Evolutionary conservation across 1,284 basidiomycete species (phyloP), one percentile per base, ranked within the genome.

Genomic region (Mycena sp.): DNA sequence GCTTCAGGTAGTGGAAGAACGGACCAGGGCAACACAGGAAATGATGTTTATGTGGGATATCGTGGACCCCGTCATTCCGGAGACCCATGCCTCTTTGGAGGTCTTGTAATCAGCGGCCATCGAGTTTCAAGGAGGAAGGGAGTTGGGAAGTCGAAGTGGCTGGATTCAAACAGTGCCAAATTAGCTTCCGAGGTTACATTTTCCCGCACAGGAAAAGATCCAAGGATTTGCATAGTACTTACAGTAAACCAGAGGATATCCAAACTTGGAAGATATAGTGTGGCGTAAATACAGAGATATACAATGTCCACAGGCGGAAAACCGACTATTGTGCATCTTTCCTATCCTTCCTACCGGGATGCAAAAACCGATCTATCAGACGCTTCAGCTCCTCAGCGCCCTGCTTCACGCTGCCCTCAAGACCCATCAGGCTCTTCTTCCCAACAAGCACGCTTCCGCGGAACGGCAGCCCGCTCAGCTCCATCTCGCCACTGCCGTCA

Each of bases 11-110:
- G 11, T n/a, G n/a, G 46, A 32, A 53, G 58, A 29, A 81, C 92
- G 78, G 69, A 95, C 93, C 74, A 95, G 73, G 4, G 90, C 90
- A 5, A 89, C 88, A 6, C 85, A 72, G 23, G 89, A 93, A 32
- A 97, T 80, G 44, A 86, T 69, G 74, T 96, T 95, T 72, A 98
- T 83, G 71, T 91, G 88, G 2, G 77, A 78, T 11, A 98, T 81
- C 5, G 88, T 88, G 0, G 92, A 92, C 2, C 96, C 96, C 3
- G 85, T 86, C 76, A 87, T 87, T 45, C 90, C 88, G 17, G 94
- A 90, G 48, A 96, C 92, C 72, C 96, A 99, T 0, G 87, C 89
- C 80, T 96, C 93, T 77, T 98, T 98, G 25, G 85, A 87, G 17
- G 83, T 69, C 78, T 95, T 96, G 84, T 74, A 67, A 26, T 67